Conservation (phyloP, 2,329 filamentous ascomycete genomes). For the Aspergillus sp. region DNA sequence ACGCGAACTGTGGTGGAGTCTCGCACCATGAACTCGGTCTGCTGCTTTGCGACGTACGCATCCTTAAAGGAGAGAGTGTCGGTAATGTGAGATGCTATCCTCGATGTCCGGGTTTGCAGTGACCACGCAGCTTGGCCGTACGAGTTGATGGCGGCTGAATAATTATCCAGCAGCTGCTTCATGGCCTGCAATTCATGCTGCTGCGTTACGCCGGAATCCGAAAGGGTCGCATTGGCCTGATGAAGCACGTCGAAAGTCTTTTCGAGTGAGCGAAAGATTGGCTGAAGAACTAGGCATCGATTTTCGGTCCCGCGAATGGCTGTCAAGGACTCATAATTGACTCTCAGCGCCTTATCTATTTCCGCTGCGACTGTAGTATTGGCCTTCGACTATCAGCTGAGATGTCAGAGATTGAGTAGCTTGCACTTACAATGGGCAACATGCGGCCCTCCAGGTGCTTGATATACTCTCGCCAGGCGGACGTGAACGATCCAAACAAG, state of each 20-base stretch:
- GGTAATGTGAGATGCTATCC: conserved; percentile 21
- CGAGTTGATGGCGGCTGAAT: conserved; percentile 12
- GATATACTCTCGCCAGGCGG: conserved; percentile 32
- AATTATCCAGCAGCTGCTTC: conserved; percentile 20
- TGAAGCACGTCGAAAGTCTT: conserved; percentile 14
- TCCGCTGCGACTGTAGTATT: conserved; percentile 8
- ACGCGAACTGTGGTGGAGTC: conserved; percentile 28
- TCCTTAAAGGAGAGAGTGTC: conserved; percentile 25
- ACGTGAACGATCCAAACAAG: conserved; percentile 28
- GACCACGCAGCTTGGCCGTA: conserved; percentile 20
- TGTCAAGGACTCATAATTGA: conserved; percentile 22
- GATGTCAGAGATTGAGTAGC: background rate
- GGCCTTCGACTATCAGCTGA: conserved; percentile 8
- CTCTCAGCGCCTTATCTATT: conserved; percentile 12
- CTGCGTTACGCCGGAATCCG: conserved; percentile 1
- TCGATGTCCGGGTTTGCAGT: conserved; percentile 20
- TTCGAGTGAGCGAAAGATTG: conserved; percentile 19
- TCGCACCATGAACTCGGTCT: conserved; percentile 24
- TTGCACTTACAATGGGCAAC: conserved; percentile 20
- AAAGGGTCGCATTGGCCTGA: conserved; percentile 9
- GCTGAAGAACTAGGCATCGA: conserved; percentile 19
- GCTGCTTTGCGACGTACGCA: conserved; percentile 17
- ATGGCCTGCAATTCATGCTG: conserved; percentile 5
- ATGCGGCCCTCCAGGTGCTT: conserved; percentile 23
- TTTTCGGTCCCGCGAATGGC: conserved; percentile 20